Evolutionary conservation across 805 yeast genomes (phyloP).

Genomic region (Kuraishia hungarica): DNA sequence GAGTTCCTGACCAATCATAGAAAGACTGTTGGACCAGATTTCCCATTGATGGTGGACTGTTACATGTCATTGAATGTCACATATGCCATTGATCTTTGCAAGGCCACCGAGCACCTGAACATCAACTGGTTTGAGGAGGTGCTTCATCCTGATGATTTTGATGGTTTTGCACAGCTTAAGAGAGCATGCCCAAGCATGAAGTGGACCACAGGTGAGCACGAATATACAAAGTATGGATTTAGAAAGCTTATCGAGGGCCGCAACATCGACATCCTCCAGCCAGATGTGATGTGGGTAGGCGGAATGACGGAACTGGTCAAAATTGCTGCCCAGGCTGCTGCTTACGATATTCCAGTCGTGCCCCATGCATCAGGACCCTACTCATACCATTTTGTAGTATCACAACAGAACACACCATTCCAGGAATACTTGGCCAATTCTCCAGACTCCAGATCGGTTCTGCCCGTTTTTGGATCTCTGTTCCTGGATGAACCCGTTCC

Average conservation of each 20-base stretch:
- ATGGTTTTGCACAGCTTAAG: constrained; percentile 36
- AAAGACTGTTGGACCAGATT: constrained; percentile 38
- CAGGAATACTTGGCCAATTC: constrained; percentile 44
- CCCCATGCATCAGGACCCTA: constrained; percentile 49
- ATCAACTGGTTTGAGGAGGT: constrained; percentile 48
- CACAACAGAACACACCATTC: constrained; percentile 42
- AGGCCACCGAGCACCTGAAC: constrained; percentile 34
- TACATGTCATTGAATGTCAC: constrained; percentile 42
- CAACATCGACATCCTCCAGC: constrained; percentile 38
- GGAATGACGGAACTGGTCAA: constrained; percentile 40
- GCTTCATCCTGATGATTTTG: constrained; percentile 42
- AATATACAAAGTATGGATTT: constrained; percentile 42
- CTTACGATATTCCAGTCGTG: constrained; percentile 44
- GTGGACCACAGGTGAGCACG: constrained; percentile 47
- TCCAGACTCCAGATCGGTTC: constrained; percentile 33
- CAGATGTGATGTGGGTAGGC: constrained; percentile 48
- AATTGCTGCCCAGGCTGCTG: constrained; percentile 40
- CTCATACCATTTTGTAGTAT: constrained; percentile 40
- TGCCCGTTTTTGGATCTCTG: constrained; percentile 38
- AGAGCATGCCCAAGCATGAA: constrained; percentile 37
- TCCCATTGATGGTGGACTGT: constrained; percentile 46
- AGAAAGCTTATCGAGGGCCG: constrained; percentile 41
- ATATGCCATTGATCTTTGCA: constrained; percentile 36
- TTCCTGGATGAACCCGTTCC: constrained; percentile 42
- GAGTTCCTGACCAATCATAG: constrained; percentile 35